phyloP scores from a whole-genome alignment of 331 rosid species.

The Erythrophleum ivorense region DNA sequence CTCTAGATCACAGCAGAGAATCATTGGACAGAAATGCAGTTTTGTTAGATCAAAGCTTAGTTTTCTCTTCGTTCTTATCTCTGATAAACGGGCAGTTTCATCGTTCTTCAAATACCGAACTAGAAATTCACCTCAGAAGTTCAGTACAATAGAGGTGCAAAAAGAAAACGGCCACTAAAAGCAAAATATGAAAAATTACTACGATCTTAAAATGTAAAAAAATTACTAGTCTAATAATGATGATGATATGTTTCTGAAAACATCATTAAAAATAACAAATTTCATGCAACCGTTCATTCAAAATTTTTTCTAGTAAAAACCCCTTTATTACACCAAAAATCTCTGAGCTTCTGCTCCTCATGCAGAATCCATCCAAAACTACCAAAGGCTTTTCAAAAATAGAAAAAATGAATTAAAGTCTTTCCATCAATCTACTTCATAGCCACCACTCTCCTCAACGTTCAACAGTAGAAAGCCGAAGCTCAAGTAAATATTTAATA shows the following conservation, averaged over 20 bases:
- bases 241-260: conserved; percentile 26
- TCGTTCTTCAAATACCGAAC: conserved; percentile 35
- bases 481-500: conserved; percentile 25
- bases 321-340: conserved; percentile 31
- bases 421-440: conserved; percentile 38
- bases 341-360: conserved; percentile 22
- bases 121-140: conserved; percentile 36
- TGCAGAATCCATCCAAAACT: conserved; percentile 21
- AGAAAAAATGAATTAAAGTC: conserved; percentile 22
- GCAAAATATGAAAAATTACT: conserved; percentile 37
- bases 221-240: conserved; percentile 27
- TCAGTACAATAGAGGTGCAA: conserved; percentile 20
- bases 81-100: conserved; percentile 23
- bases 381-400: conserved; percentile 31
- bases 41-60: conserved; percentile 21
- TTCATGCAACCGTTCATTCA: neutral
- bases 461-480: conserved; percentile 41
- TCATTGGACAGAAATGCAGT: conserved; percentile 39
- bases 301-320: neutral
- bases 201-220: neutral
- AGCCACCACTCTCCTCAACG: conserved; percentile 37
- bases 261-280: neutral
- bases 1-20: conserved; percentile 14
- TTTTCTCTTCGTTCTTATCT: conserved; percentile 20
- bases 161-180: conserved; percentile 21